Base-by-base conservation (phyloP, 2,329 filamentous ascomycete genomes). In the Scedosporium dehoogii region DNA sequence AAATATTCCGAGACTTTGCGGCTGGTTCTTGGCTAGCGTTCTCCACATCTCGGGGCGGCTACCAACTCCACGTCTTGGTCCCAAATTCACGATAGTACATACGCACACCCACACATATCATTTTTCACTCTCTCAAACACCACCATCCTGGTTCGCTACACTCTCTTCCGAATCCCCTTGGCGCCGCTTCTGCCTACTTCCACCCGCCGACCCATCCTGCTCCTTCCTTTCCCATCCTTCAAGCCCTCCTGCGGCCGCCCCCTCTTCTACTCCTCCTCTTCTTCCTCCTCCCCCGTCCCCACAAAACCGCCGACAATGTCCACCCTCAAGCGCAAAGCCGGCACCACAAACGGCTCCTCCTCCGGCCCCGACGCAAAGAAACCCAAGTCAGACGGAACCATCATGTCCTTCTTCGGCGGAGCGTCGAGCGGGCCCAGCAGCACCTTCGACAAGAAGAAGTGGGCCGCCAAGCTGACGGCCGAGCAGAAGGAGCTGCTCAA, bases 361-460 rank as follows among this genome's bases (percentile, higher is more conserved):
- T 70, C 75, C 10, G 73, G 73, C 29, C 66, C 72, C 0, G 85
- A 87, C 53, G 70, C 79, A 56, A 92, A 92, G 74, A 92, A 92
- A 73, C 72, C 85, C 63, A 91, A 88, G 74, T 79, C 83, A 61
- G 88, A 94, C 70, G 85, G 81, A 65, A 92, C 81, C 76, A 96
- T 99, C 71, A 92, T 88, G 29, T 90, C 91, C 16, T 97, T 97
- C 81, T 97, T 99, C 70, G 84, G 85, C 14, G 79, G 84, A 18
- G 68, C 71, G 18, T 70, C 69, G 61, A 74, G 70, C 68, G 58
- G 23, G 6, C 69, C 71, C 23, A 70, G 68, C 61, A 74, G 70
- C 67, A 46, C 51, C 25, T 97, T 97, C 72, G 83, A 97, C 79
- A 97, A 96, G 79, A 85, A 85, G 56, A 91, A 89, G 75, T 99